Evolutionary conservation across 805 yeast genomes (phyloP).

Genomic region (Candida cerambycidarum): DNA sequence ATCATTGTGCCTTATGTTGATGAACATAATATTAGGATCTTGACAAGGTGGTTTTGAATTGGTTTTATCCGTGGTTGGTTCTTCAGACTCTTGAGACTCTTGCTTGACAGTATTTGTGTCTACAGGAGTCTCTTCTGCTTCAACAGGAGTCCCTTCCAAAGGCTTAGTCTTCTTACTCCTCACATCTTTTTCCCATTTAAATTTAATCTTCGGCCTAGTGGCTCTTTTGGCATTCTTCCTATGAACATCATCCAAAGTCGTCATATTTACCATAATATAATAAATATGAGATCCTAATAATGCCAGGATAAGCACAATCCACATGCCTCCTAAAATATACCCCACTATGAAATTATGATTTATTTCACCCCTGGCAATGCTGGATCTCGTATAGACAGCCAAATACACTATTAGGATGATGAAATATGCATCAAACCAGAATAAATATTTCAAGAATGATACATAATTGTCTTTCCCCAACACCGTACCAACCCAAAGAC

Average conservation of each 20-base stretch:
- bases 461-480: slow-evolving; percentile 69
- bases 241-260: slow-evolving; percentile 60
- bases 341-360: slow-evolving; percentile 53
- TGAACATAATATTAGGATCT: slow-evolving; percentile 8
- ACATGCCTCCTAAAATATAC: slow-evolving; percentile 44
- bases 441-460: slow-evolving; percentile 54
- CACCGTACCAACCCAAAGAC: slow-evolving; percentile 72
- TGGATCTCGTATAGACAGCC: slow-evolving; percentile 20
- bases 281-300: slow-evolving; percentile 43
- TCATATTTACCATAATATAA: slow-evolving; percentile 48
- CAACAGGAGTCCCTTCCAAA: too few relatives aligned
- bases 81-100: too few relatives aligned
- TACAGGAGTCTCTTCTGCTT: too few relatives aligned
- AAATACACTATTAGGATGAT: slow-evolving; percentile 26
- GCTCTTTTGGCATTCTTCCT: slow-evolving; percentile 30
- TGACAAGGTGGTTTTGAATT: slow-evolving; percentile 8
- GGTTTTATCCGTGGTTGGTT: too few relatives aligned
- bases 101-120: too few relatives aligned
- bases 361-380: slow-evolving; percentile 15
- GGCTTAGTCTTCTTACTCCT: too few relatives aligned
- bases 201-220: slow-evolving; percentile 6
- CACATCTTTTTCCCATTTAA: slow-evolving; percentile 15
- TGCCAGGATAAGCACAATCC: slow-evolving; percentile 45
- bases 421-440: slow-evolving; percentile 37
- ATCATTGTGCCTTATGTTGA: slow-evolving; percentile 11